Percentiles rank a stretch among this genome's conserved stretches.
Evolutionary conservation across 2,329 filamentous ascomycete genomes (phyloP).

Genomic region (Lecanosticta acicola): DNA sequence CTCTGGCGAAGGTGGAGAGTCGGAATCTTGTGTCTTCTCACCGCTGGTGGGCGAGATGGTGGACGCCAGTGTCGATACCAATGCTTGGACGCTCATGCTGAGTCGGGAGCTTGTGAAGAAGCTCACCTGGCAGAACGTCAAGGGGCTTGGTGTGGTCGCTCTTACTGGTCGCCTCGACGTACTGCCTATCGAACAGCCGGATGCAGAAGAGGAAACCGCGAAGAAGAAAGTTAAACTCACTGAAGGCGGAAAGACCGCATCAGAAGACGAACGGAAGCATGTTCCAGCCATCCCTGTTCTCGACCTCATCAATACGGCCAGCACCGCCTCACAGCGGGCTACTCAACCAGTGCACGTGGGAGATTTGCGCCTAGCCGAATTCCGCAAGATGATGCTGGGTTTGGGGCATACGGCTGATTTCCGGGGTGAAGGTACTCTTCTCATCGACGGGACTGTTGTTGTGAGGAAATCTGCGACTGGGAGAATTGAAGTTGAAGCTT

Average conservation of each 20-base stretch:
- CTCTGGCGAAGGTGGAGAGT: conserved; percentile 29
- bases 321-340: conserved; percentile 53
- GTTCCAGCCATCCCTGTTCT: conserved; percentile 46
- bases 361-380: conserved; percentile 80
- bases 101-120: conserved; percentile 78
- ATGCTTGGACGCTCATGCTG: conserved; percentile 92
- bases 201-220: conserved; percentile 36
- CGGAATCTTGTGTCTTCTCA: conserved; percentile 61
- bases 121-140: conserved; percentile 90
- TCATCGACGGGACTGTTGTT: conserved; percentile 82
- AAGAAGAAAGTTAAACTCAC: conserved; percentile 51
- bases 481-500: conserved; percentile 79
- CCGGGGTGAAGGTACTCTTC: conserved; percentile 81
- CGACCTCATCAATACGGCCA: conserved; percentile 57
- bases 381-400: conserved; percentile 75
- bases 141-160: conserved; percentile 85
- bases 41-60: conserved; percentile 67
- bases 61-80: conserved; percentile 93
- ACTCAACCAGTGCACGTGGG: conserved; percentile 91
- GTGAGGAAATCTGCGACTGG: conserved; percentile 75
- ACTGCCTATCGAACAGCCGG: conserved; percentile 38
- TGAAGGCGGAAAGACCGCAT: conserved; percentile 40
- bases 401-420: conserved; percentile 87
- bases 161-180: conserved; percentile 68
- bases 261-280: conserved; percentile 3